These are phyloP conservation scores for Penicillium soppii DNA, from an alignment of 495 filamentous ascomycete species.

Conservation along the genomic window DNA sequence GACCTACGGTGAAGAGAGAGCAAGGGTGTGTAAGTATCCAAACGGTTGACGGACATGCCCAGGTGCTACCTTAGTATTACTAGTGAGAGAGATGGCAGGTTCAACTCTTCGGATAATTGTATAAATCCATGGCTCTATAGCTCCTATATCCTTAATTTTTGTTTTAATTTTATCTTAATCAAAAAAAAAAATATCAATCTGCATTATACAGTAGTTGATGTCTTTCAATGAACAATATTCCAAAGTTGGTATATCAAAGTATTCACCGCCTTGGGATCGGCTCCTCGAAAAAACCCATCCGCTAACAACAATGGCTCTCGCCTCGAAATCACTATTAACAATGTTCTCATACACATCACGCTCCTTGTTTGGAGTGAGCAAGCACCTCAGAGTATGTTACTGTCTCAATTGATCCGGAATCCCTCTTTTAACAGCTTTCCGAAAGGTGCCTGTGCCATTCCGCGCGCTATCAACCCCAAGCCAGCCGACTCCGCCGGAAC, in stretches of 20 bases:
- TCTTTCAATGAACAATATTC: neutral
- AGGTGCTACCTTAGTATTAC: too few relatives aligned
- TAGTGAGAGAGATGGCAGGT: too few relatives aligned
- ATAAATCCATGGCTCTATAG: too few relatives aligned
- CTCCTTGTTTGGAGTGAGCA: conserved; percentile 23
- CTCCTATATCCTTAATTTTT: too few relatives aligned
- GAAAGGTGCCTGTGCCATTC: conserved; percentile 22
- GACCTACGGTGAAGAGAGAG: too few relatives aligned
- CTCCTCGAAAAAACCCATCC: conserved; percentile 9
- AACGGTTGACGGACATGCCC: too few relatives aligned
- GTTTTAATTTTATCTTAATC: too few relatives aligned
- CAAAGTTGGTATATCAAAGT: neutral
- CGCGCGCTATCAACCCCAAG: conserved; percentile 26
- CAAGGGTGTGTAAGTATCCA: too few relatives aligned
- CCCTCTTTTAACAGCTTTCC: neutral
- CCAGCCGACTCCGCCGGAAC: conserved; percentile 17
- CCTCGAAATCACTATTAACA: conserved; percentile 5
- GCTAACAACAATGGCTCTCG: conserved; percentile 2
- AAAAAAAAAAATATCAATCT: neutral
- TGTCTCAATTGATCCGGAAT: neutral
- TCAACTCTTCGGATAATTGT: too few relatives aligned
- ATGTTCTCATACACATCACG: conserved; percentile 30
- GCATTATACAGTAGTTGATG: neutral
- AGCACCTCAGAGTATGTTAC: conserved; percentile 18
- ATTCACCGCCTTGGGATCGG: conserved; percentile 3